These are phyloP conservation scores for Trichosporon ovoides DNA, from an alignment of 1,284 basidiomycete genomes.

Conservation along the genomic window DNA sequence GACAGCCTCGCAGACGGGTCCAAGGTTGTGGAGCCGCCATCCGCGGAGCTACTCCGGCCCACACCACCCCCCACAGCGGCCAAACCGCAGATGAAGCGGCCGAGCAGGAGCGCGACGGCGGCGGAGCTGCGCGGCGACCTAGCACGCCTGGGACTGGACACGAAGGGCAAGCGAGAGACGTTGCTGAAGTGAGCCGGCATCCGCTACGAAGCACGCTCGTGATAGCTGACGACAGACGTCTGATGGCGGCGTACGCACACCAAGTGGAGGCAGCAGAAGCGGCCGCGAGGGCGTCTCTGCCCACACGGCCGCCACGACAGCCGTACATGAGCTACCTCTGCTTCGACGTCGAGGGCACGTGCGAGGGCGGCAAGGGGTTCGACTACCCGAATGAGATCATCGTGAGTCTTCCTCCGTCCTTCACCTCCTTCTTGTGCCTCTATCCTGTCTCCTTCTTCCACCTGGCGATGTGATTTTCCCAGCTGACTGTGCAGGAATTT, in stretches of 20 bases:
- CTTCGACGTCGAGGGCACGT: slow-evolving; percentile 77
- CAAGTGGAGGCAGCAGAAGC: slow-evolving; percentile 9
- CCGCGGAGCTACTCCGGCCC: background rate
- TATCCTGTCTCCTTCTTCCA: background rate
- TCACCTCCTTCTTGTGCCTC: too few species aligned
- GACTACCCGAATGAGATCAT: slow-evolving; percentile 90
- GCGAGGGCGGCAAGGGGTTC: slow-evolving; percentile 58
- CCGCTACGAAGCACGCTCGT: slow-evolving; percentile 15
- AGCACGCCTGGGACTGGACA: slow-evolving; percentile 32
- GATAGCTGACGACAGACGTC: slow-evolving; percentile 16
- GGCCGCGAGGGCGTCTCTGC: background rate
- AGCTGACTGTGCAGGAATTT: slow-evolving; percentile 32
- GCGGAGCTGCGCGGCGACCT: slow-evolving; percentile 35
- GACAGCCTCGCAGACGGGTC: too few species aligned
- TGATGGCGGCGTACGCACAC: slow-evolving; percentile 16
- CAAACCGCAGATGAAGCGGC: slow-evolving; percentile 12
- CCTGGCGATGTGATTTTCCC: background rate
- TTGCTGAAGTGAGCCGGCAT: slow-evolving; percentile 36
- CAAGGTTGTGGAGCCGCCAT: too few species aligned
- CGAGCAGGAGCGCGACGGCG: slow-evolving; percentile 38
- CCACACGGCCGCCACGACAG: slow-evolving; percentile 18
- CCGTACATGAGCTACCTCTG: slow-evolving; percentile 50
- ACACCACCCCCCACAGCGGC: background rate
- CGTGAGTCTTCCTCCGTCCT: slow-evolving; percentile 54
- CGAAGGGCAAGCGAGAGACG: slow-evolving; percentile 46